These are phyloP conservation scores for Umbelopsis sp. DNA, from an alignment of 371 early-diverging fungal species.

Conservation along the genomic window DNA sequence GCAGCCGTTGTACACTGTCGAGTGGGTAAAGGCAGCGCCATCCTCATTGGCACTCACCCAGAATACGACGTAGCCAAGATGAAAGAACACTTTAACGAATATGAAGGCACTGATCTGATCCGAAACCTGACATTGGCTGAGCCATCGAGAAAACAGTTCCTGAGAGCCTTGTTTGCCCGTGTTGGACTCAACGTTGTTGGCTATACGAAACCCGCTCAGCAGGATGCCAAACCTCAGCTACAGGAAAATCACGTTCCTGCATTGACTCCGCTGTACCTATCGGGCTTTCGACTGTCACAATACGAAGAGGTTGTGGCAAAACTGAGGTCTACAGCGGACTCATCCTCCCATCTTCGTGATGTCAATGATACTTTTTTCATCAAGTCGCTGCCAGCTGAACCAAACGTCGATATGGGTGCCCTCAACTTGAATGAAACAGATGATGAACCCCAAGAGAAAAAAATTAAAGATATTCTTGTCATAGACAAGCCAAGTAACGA, in stretches of 20 bases:
- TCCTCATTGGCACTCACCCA: slow-evolving; percentile 73
- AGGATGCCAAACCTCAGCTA: slow-evolving; percentile 27
- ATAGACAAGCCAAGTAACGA: slow-evolving; percentile 21
- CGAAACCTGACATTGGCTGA: slow-evolving; percentile 46
- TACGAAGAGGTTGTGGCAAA: slow-evolving; percentile 20
- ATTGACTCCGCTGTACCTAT: slow-evolving; percentile 60
- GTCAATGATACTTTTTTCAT: slow-evolving; percentile 15
- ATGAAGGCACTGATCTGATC: slow-evolving; percentile 41
- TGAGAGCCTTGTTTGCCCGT: slow-evolving; percentile 50
- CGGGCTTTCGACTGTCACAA: slow-evolving; percentile 21
- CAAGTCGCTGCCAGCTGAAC: not conserved
- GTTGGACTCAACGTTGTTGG: slow-evolving; percentile 56
- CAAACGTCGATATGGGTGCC: slow-evolving; percentile 10
- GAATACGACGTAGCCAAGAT: slow-evolving; percentile 69
- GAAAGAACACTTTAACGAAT: slow-evolving; percentile 38
- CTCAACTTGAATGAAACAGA: slow-evolving; percentile 13
- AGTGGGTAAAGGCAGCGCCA: slow-evolving; percentile 67
- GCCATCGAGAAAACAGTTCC: slow-evolving; percentile 46
- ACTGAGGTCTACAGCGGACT: not conserved
- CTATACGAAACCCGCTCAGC: slow-evolving; percentile 29
- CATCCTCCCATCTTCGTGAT: slow-evolving; percentile 20
- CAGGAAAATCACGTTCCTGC: slow-evolving; percentile 41
- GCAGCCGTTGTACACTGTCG: slow-evolving; percentile 60
- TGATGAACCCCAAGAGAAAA: slow-evolving; percentile 20
- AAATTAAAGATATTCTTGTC: slow-evolving; percentile 27